These are phyloP conservation scores for Colletotrichum sp. DNA, from an alignment of 2,329 filamentous ascomycete species.

Conservation along the genomic window DNA sequence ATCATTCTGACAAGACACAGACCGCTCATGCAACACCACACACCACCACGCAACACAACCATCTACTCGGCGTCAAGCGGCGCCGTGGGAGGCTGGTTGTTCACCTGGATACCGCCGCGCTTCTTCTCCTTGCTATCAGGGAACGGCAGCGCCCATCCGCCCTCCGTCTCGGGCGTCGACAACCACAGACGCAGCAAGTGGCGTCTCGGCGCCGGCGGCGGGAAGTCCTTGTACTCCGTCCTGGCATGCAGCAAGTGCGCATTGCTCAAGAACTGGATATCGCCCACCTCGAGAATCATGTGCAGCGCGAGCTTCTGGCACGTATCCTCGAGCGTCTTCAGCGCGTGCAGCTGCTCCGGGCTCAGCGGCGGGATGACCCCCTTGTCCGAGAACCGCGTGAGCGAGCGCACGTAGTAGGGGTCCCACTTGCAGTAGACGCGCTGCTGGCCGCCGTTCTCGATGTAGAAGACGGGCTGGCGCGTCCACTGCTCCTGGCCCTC, in stretches of 20 bases:
- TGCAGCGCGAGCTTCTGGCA: slow-evolving; percentile 75
- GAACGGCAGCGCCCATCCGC: slow-evolving; percentile 85
- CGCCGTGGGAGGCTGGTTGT: slow-evolving; percentile 77
- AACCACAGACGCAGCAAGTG: slow-evolving; percentile 88
- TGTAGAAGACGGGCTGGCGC: slow-evolving; percentile 73
- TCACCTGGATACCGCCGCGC: slow-evolving; percentile 86
- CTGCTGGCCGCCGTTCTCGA: slow-evolving; percentile 70
- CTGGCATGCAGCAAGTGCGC: slow-evolving; percentile 81
- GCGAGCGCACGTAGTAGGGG: slow-evolving; percentile 82
- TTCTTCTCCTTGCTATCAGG: slow-evolving; percentile 84
- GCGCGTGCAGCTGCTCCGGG: slow-evolving; percentile 69
- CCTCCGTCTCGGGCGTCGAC: slow-evolving; percentile 79
- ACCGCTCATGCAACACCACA: not conserved
- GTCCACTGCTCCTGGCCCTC: slow-evolving; percentile 78
- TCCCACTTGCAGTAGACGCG: slow-evolving; percentile 87
- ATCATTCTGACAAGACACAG: not conserved
- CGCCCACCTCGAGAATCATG: slow-evolving; percentile 84
- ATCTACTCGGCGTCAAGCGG: slow-evolving; percentile 76
- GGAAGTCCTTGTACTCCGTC: slow-evolving; percentile 74
- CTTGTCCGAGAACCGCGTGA: slow-evolving; percentile 74
- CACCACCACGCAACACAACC: not conserved
- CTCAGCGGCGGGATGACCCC: slow-evolving; percentile 78
- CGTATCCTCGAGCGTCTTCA: slow-evolving; percentile 75
- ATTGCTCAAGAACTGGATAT: slow-evolving; percentile 83
- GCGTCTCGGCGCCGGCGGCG: slow-evolving; percentile 70